Evolutionary conservation across 164 flowering plant species (phyloP).

Genomic region (Paratinospora sagittata): DNA sequence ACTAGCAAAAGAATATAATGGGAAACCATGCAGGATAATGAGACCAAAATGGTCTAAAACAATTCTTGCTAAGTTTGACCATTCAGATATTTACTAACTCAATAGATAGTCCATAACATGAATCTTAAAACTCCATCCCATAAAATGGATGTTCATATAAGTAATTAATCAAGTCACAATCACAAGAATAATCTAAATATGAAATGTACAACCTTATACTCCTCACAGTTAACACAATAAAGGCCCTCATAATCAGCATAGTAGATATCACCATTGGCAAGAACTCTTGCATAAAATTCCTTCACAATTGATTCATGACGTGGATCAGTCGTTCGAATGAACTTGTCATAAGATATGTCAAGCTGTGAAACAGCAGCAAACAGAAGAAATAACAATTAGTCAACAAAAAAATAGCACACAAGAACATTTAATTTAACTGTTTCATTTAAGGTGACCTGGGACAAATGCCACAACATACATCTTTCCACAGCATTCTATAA

Average conservation of each 20-base stretch:
- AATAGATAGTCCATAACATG: no score
- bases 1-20: no score
- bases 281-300: slow-evolving; percentile 80
- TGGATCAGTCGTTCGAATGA: slow-evolving; percentile 88
- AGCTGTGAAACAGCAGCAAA: slow-evolving; percentile 41
- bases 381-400: slow-evolving; percentile 1
- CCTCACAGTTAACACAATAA: slow-evolving; percentile 95
- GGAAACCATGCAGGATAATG: no score
- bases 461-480: slow-evolving; percentile 37
- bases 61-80: no score
- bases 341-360: slow-evolving; percentile 81
- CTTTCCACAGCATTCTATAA: slow-evolving; percentile 75
- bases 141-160: no score
- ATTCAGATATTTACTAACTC: no score
- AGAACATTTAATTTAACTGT: background rate
- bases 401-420: background rate
- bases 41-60: no score
- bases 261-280: slow-evolving; percentile 85
- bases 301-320: slow-evolving; percentile 82
- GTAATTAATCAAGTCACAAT: no score
- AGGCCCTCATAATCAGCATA: slow-evolving; percentile 92
- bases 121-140: no score
- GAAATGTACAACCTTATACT: slow-evolving; percentile 64
- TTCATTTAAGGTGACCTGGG: background rate
- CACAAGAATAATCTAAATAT: no score